Evolutionary conservation across 2,329 filamentous ascomycete species (phyloP).

Genomic region (Colletotrichum brevisporum): DNA sequence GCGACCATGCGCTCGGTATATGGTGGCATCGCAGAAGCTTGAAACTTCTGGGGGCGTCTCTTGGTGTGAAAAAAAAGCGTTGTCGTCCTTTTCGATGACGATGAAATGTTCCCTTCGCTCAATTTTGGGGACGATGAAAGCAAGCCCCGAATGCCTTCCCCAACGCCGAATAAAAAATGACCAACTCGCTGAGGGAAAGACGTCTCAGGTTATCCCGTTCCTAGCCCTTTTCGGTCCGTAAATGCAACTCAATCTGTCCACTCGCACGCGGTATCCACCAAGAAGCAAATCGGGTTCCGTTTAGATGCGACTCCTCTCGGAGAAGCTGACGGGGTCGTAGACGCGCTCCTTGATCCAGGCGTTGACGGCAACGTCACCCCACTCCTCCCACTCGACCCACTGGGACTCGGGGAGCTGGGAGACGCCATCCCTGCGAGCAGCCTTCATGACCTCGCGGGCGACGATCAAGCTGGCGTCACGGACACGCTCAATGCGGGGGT

Average conservation of each 20-base stretch:
- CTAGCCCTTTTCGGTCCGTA: conserved; percentile 29
- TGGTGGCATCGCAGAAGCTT: conserved; percentile 17
- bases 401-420: conserved; percentile 76
- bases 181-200: conserved; percentile 32
- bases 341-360: conserved; percentile 72
- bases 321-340: conserved; percentile 70
- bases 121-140: conserved; percentile 32
- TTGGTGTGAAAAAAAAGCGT: conserved; percentile 25
- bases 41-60: conserved; percentile 14
- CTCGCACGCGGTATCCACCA: neutral
- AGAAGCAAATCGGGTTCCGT: conserved; percentile 8
- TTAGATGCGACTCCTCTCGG: conserved; percentile 46
- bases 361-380: conserved; percentile 74
- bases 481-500: conserved; percentile 92
- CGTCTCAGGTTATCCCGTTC: conserved; percentile 32
- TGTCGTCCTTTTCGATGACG: conserved; percentile 31
- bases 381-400: conserved; percentile 81
- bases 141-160: conserved; percentile 36
- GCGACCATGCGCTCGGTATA: conserved; percentile 29
- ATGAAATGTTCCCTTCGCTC: conserved; percentile 34
- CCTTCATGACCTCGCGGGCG: conserved; percentile 92
- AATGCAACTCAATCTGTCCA: conserved; percentile 36
- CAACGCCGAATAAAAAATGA: conserved; percentile 34
- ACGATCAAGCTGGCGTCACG: conserved; percentile 90
- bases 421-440: conserved; percentile 86